Conservation (phyloP, 2,329 filamentous ascomycete species). For the Cladophialophora exuberans region DNA sequence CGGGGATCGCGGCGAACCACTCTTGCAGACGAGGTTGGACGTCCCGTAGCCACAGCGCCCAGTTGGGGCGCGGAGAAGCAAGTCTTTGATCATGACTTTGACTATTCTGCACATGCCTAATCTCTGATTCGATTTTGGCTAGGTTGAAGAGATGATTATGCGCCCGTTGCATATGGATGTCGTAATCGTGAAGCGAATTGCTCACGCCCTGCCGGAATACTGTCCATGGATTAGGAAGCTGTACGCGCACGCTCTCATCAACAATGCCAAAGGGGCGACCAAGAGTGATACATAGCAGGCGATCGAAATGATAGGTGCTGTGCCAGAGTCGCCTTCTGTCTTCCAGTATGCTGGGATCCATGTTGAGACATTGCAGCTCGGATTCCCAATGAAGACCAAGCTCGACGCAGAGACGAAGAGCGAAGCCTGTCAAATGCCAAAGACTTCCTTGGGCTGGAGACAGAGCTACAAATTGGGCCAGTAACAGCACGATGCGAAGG, state of each 20-base stretch:
- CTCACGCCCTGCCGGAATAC: conserved; percentile 5
- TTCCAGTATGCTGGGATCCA: conserved; percentile 33
- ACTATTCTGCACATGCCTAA: conserved; percentile 40
- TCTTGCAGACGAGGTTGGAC: conserved; percentile 38
- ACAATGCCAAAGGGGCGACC: conserved; percentile 46
- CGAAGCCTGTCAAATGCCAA: conserved; percentile 42
- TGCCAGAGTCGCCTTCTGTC: conserved; percentile 34
- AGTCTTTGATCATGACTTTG: conserved; percentile 34
- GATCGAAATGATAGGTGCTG: conserved; percentile 45
- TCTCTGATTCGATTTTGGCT: conserved; percentile 40
- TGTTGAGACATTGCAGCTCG: conserved; percentile 30
- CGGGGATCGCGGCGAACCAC: conserved; percentile 39
- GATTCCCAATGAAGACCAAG: conserved; percentile 41
- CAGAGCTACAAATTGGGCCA: conserved; percentile 40
- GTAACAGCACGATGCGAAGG: conserved; percentile 37
- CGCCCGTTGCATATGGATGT: conserved; percentile 35
- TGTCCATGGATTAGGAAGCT: conserved; percentile 33
- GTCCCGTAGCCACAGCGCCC: conserved; percentile 36
- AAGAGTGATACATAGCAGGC: conserved; percentile 45
- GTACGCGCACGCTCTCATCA: conserved; percentile 35
- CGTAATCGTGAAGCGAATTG: conserved; percentile 36
- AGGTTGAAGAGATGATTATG: conserved; percentile 38
- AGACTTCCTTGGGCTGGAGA: conserved; percentile 39
- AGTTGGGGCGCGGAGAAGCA: conserved; percentile 38
- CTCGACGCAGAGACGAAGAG: conserved; percentile 40